phyloP scores from a whole-genome alignment of 257 asterid genomes.

The Thymus mandschuricus region DNA sequence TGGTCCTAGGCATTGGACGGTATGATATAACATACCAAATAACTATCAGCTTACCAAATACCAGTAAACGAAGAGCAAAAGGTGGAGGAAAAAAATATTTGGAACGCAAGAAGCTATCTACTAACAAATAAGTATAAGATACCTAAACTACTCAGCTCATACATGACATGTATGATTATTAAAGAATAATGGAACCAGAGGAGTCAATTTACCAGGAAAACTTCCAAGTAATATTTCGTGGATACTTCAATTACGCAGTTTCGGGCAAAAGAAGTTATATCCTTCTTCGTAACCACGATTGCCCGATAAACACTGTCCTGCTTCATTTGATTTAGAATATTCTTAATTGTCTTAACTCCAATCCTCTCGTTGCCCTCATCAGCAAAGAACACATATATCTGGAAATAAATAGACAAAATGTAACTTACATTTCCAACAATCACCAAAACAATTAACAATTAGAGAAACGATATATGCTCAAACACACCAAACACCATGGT shows the following conservation, averaged over 20 bases:
- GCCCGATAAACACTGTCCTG: constrained; percentile 60
- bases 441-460: background rate
- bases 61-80: background rate
- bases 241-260: constrained; percentile 54
- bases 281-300: constrained; percentile 64
- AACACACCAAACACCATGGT: too few relatives aligned
- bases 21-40: background rate
- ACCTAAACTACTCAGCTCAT: too few relatives aligned
- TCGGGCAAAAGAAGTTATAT: constrained; percentile 58
- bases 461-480: constrained; percentile 5
- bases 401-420: constrained; percentile 20
- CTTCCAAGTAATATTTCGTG: constrained; percentile 61
- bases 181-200: constrained; percentile 8
- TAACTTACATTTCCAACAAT: constrained; percentile 11
- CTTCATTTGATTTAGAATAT: constrained; percentile 57
- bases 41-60: background rate
- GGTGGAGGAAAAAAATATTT: background rate
- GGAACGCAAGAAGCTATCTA: background rate
- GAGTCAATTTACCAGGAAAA: constrained; percentile 57
- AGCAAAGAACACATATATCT: constrained; percentile 82
- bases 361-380: constrained; percentile 47
- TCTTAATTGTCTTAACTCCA: constrained; percentile 60
- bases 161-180: too few relatives aligned
- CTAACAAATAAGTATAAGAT: too few relatives aligned
- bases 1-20: background rate